Evolutionary conservation across 176 grass and related monocot genomes (phyloP), one percentile per base, ranked within the genome.

Genomic region (Echinochloa phyllopogon): DNA sequence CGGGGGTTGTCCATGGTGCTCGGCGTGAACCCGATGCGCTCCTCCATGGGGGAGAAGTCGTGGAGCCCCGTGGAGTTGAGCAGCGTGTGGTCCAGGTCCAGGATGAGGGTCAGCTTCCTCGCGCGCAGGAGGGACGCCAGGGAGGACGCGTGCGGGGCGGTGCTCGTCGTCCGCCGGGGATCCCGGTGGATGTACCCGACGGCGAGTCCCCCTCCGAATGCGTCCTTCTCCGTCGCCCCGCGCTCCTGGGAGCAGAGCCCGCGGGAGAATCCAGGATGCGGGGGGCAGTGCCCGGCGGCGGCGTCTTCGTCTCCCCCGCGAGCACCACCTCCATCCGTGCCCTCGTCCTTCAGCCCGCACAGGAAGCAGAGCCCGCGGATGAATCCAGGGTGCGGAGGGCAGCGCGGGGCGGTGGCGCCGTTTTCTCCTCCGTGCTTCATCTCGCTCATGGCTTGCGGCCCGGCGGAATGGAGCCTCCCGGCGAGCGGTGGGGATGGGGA

Each of bases 71-170:
- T 83, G 11, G 91, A 93, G 81, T 93, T 91, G 38, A 93, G 69
- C 50, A 96, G 77, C 25, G 94, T 96, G 76, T 88, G 86, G 9
- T 93, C 94, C 77, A 96, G 75, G 67, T 96, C 94, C 66, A 96
- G 65, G 49, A 96, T 57, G 39, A 96, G 74, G 36, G 85, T 87
- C 50, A 93, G 69, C 79, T 91, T 96, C 77, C 75, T 93, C 41
- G 75, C 47, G 65, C 51, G 69, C 75, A 89, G 41, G 52, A 85
- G 87, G 27, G 8, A 60, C 38, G 0, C 53, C 52, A 39, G 6
- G 53, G 50, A 1, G n/a, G 23, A 42, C 4, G 7, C 45, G 13
- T 8, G 13, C 41, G 55, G 68, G 48, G 3, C 3, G 18, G 16
- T n/a, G 49, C 10, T 37, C 48, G 5, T 21, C 47, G 3, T 13